Conservation (phyloP, 2,329 filamentous ascomycete genomes). For the Botryotinia convoluta region DNA sequence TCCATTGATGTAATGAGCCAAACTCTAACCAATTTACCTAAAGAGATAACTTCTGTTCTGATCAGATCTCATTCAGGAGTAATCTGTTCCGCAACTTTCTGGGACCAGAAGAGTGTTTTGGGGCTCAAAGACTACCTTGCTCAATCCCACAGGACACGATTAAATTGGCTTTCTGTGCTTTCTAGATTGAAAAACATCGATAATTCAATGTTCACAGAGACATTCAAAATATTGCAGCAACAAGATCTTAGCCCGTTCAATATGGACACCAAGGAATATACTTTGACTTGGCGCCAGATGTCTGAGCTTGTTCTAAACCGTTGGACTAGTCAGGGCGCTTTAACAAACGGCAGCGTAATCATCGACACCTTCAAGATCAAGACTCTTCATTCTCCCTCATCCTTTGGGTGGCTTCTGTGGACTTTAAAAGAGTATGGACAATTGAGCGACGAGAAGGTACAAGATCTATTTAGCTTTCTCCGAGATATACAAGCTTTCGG, state of each 20-base stretch:
- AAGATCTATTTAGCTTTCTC: slow-evolving; percentile 18
- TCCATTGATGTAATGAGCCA: slow-evolving; percentile 24
- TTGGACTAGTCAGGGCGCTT: slow-evolving; percentile 27
- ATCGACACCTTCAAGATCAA: slow-evolving; percentile 14
- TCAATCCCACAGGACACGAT: slow-evolving; percentile 3
- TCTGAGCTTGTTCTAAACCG: slow-evolving; percentile 24
- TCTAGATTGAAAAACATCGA: slow-evolving; percentile 22
- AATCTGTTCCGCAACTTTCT: neutral
- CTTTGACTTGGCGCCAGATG: slow-evolving; percentile 13
- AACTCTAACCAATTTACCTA: slow-evolving; percentile 23
- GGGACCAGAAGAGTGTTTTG: neutral
- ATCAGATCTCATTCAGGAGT: slow-evolving; percentile 9
- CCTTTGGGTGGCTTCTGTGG: slow-evolving; percentile 1
- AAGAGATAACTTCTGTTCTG: slow-evolving; percentile 11
- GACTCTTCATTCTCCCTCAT: neutral
- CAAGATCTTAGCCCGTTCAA: neutral
- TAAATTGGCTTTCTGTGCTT: slow-evolving; percentile 28
- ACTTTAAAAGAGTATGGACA: slow-evolving; percentile 10
- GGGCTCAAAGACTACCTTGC: neutral
- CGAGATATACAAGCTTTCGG: neutral
- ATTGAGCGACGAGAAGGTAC: slow-evolving; percentile 22
- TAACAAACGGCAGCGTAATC: slow-evolving; percentile 20
- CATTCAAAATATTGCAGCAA: slow-evolving; percentile 17
- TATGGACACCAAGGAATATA: slow-evolving; percentile 1
- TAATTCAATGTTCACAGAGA: slow-evolving; percentile 19